phyloP scores from a whole-genome alignment of 805 yeast genomes.

The Candida cerambycidarum region DNA sequence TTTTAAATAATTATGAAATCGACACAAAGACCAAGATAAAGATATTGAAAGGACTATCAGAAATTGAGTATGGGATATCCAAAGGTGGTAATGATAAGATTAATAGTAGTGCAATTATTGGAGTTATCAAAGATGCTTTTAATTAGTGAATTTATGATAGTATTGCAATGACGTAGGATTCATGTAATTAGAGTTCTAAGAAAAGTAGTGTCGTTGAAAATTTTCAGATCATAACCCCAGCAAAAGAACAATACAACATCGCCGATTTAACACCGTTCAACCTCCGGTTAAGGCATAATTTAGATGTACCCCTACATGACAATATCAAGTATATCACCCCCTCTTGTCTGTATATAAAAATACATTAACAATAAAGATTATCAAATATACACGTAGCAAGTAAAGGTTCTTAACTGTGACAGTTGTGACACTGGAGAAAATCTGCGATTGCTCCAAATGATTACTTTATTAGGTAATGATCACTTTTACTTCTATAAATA shows the following conservation, averaged over 20 bases:
- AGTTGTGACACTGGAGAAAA: background rate
- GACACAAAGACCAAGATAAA: constrained; percentile 59
- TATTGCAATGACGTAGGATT: too few species aligned
- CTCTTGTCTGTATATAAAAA: background rate
- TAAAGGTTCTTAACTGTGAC: constrained; percentile 1
- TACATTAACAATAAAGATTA: background rate
- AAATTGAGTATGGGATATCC: constrained; percentile 87
- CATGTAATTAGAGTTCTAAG: too few species aligned
- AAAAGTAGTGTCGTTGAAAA: too few species aligned
- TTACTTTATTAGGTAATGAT: background rate
- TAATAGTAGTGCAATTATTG: constrained; percentile 87
- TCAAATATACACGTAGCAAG: background rate
- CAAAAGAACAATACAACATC: too few species aligned
- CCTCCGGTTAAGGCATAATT: too few species aligned
- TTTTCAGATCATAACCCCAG: too few species aligned
- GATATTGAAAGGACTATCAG: constrained; percentile 71
- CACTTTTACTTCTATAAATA: background rate
- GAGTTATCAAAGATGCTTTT: constrained; percentile 72
- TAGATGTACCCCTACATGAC: too few species aligned
- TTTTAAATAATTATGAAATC: constrained; percentile 68
- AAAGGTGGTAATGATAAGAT: constrained; percentile 91
- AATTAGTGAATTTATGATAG: constrained; percentile 36
- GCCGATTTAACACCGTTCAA: too few species aligned
- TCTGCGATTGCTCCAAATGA: constrained; percentile 2
- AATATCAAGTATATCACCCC: too few species aligned